A percentile compares a stretch with the other conserved stretches of the same genome.
Conservation (phyloP, 2,329 filamentous ascomycete genomes). For the Penicillium oxalicum region DNA sequence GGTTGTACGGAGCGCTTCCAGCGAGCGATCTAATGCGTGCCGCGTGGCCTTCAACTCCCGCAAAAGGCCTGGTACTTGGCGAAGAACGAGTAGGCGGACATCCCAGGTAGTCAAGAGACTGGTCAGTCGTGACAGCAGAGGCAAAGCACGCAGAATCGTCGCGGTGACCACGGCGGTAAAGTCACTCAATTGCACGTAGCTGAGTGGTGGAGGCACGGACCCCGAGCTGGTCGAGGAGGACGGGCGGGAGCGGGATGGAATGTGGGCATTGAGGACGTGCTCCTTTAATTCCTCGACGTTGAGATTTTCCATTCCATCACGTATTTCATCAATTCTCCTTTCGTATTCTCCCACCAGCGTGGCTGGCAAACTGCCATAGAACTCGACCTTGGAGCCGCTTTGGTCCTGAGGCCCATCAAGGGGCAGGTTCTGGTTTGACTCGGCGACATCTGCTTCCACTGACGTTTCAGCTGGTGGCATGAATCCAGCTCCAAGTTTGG, state of each 20-base stretch:
- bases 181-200: conserved; percentile 73
- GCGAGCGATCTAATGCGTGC: conserved; percentile 29
- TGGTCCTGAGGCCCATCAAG: conserved; percentile 10
- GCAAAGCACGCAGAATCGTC: conserved; percentile 82
- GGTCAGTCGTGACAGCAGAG: conserved; percentile 68
- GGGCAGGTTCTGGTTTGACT: conserved; percentile 2
- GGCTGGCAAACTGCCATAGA: conserved; percentile 65
- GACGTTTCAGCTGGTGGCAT: conserved; percentile 22
- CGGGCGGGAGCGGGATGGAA: conserved; percentile 55
- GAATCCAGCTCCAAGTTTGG: conserved; percentile 39
- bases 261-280: conserved; percentile 77
- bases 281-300: conserved; percentile 72
- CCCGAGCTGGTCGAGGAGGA: conserved; percentile 40
- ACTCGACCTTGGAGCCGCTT: conserved; percentile 33
- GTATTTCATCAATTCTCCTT: conserved; percentile 66
- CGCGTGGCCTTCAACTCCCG: conserved; percentile 50
- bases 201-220: conserved; percentile 37
- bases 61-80: conserved; percentile 65
- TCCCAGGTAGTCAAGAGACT: conserved; percentile 72
- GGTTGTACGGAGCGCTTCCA: conserved; percentile 24
- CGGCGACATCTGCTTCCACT: background rate
- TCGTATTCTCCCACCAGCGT: conserved; percentile 64
- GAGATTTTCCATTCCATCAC: conserved; percentile 39
- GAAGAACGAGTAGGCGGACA: conserved; percentile 66
- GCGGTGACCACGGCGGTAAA: conserved; percentile 85